Evolutionary conservation across 306 rosid genomes (phyloP).

Genomic region (Chamaecrista fasciculata): DNA sequence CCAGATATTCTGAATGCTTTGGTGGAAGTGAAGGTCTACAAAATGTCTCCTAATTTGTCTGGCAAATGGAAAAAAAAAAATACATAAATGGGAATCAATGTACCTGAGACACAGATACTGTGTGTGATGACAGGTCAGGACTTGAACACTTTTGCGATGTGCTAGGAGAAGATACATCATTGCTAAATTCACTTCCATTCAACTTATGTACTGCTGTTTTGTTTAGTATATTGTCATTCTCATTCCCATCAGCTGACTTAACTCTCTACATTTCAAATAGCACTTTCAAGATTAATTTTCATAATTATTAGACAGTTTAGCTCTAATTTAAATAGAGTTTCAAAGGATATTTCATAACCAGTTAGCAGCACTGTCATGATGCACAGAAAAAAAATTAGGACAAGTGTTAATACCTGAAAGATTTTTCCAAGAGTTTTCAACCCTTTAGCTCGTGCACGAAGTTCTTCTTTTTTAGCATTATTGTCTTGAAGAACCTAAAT

Average conservation of each 20-base stretch:
- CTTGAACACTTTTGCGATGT: slow-evolving; percentile 52
- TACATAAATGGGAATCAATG: slow-evolving; percentile 4
- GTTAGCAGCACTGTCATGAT: neutral
- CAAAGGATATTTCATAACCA: neutral
- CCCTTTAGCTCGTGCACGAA: slow-evolving; percentile 94
- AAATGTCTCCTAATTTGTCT: neutral
- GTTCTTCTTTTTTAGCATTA: slow-evolving; percentile 82
- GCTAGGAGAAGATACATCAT: slow-evolving; percentile 47
- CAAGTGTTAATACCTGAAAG: slow-evolving; percentile 69
- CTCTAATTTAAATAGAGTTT: slow-evolving; percentile 1
- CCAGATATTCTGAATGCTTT: neutral
- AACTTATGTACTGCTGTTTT: slow-evolving; percentile 50
- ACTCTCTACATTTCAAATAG: slow-evolving; percentile 55
- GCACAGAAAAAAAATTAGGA: neutral
- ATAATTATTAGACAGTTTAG: slow-evolving; percentile 16
- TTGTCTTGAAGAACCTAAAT: slow-evolving; percentile 90
- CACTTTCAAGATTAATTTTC: slow-evolving; percentile 31
- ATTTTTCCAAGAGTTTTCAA: slow-evolving; percentile 95
- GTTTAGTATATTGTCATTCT: slow-evolving; percentile 41
- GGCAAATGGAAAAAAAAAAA: neutral
- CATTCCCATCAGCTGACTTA: slow-evolving; percentile 64
- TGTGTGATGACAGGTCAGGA: slow-evolving; percentile 42
- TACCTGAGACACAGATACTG: slow-evolving; percentile 52
- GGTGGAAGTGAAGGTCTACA: neutral
- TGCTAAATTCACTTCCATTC: slow-evolving; percentile 70